Percentiles rank a stretch among this genome's conserved stretches.
These are phyloP conservation scores for Cutaneotrichosporon dermatis DNA, from an alignment of 1,284 basidiomycete species.

Conservation along the genomic window DNA sequence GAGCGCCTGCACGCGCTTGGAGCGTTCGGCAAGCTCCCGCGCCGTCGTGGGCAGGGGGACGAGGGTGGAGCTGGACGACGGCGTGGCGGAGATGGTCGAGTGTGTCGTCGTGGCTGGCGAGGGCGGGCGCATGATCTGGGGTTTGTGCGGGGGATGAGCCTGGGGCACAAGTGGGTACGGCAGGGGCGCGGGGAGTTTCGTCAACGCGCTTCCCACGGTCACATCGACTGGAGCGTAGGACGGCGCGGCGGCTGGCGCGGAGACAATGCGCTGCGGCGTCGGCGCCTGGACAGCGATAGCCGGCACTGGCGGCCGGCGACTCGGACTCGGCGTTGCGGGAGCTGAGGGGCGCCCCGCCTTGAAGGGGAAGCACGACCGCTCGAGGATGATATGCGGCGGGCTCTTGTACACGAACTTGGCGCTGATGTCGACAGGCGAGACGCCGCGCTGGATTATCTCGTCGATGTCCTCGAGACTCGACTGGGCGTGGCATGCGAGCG, in stretches of 20 bases:
- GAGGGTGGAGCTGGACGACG: not conserved
- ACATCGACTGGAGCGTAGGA: not conserved
- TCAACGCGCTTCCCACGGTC: no score
- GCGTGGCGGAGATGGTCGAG: not conserved
- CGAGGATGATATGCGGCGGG: not conserved
- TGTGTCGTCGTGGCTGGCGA: not conserved
- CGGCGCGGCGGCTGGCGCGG: not conserved
- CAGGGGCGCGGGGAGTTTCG: not conserved
- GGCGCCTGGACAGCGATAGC: not conserved
- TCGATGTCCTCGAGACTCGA: not conserved
- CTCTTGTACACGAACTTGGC: slow-evolving; percentile 2
- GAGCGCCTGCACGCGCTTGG: not conserved
- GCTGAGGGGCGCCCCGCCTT: not conserved
- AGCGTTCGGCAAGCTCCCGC: slow-evolving; percentile 1
- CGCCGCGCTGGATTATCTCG: not conserved
- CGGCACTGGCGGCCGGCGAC: not conserved
- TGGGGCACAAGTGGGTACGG: not conserved
- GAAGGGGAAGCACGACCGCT: not conserved
- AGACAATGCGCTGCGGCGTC: not conserved
- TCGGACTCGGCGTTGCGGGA: not conserved
- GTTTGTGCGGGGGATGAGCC: not conserved
- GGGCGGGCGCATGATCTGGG: not conserved
- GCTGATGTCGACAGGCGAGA: not conserved
- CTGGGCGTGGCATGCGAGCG: not conserved
- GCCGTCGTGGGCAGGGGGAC: not conserved